Percentiles rank a stretch among this genome's conserved stretches.
Evolutionary conservation across 1,284 basidiomycete species (phyloP).

Genomic region (Pisolithus thermaeus): DNA sequence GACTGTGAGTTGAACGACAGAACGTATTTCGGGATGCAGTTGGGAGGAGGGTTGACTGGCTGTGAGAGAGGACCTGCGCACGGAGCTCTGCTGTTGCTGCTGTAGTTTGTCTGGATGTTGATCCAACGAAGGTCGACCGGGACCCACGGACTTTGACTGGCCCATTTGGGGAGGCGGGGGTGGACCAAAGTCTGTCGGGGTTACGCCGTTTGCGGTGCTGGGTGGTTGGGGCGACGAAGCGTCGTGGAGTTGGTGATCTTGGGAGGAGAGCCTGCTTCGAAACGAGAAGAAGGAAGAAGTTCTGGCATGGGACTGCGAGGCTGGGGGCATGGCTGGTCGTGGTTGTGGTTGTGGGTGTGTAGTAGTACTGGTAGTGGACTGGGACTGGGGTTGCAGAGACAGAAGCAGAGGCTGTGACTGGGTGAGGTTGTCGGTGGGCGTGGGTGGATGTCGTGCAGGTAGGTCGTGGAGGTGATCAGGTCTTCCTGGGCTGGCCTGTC

Average conservation of each 20-base stretch:
- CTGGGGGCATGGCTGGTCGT: conserved; percentile 10
- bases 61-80: conserved; percentile 20
- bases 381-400: conserved; percentile 12
- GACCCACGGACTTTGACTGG: conserved; percentile 28
- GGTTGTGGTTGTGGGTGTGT: conserved; percentile 15
- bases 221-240: conserved; percentile 5
- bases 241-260: conserved; percentile 12
- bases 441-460: conserved; percentile 23
- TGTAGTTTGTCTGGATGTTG: conserved; percentile 6
- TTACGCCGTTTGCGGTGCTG: conserved; percentile 8
- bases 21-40: conserved; percentile 75
- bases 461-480: conserved; percentile 29
- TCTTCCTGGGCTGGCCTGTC: conserved; percentile 29
- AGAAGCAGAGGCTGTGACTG: background rate
- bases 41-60: conserved; percentile 27
- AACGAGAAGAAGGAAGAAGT: conserved; percentile 43
- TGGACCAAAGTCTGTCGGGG: conserved; percentile 15
- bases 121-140: conserved; percentile 18
- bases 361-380: conserved; percentile 3
- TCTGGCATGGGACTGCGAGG: conserved; percentile 25
- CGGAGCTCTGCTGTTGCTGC: conserved; percentile 6
- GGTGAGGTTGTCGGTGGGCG: conserved; percentile 2
- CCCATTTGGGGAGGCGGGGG: conserved; percentile 24
- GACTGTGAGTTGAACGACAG: conserved; percentile 60
- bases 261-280: conserved; percentile 21